Percentiles rank a stretch among this genome's conserved stretches.
These are phyloP conservation scores for Harrya chromipes DNA, from an alignment of 768 basidiomycete genomes.

Conservation along the genomic window DNA sequence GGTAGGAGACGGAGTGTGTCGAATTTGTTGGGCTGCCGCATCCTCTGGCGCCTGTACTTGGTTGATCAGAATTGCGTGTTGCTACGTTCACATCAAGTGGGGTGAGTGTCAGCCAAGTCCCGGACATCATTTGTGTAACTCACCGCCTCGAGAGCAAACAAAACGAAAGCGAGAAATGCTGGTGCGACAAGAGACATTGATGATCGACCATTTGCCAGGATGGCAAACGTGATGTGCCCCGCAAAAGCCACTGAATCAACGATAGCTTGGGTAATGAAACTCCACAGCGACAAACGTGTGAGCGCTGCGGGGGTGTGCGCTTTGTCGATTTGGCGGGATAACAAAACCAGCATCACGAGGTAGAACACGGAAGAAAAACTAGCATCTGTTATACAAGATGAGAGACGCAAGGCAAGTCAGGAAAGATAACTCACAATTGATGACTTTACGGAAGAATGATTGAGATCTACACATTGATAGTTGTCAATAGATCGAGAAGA, in stretches of 20 bases:
- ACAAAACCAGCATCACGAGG: conserved; percentile 59
- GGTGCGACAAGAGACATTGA: conserved; percentile 81
- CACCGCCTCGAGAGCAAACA: conserved; percentile 84
- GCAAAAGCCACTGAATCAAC: conserved; percentile 85
- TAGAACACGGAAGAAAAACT: conserved; percentile 66
- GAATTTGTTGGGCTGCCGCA: conserved; percentile 31
- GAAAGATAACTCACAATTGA: conserved; percentile 46
- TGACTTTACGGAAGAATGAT: conserved; percentile 72
- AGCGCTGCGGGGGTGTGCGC: conserved; percentile 79
- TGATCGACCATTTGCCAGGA: conserved; percentile 77
- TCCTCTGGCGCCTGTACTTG: conserved; percentile 83
- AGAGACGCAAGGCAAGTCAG: conserved; percentile 1
- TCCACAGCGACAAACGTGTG: conserved; percentile 78
- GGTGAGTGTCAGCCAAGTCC: background rate
- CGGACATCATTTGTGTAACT: conserved; percentile 23
- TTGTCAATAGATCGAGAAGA: background rate
- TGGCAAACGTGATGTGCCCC: conserved; percentile 84
- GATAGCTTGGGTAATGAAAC: conserved; percentile 74
- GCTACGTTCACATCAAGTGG: conserved; percentile 41
- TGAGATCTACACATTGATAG: conserved; percentile 39
- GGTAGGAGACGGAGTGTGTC: conserved; percentile 7
- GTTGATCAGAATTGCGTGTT: conserved; percentile 78
- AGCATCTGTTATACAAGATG: conserved; percentile 51
- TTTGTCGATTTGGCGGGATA: conserved; percentile 69
- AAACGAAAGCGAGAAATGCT: conserved; percentile 75